These are phyloP conservation scores for Aspergillus amoenus DNA, from an alignment of 2,329 filamentous ascomycete species.

Conservation along the genomic window DNA sequence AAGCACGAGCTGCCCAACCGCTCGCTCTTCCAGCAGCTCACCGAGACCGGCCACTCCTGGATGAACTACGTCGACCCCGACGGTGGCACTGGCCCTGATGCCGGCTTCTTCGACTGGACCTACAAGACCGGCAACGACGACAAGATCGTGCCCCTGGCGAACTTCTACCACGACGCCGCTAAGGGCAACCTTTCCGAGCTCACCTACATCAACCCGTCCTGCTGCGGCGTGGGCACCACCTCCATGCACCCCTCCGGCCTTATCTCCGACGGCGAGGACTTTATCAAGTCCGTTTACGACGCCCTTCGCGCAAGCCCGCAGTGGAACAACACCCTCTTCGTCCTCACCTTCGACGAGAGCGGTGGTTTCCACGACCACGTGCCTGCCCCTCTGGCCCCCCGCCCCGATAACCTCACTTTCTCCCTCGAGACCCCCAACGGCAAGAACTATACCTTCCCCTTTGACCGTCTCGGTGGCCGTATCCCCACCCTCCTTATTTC, in stretches of 20 bases:
- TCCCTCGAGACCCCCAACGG: conserved; percentile 31
- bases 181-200: conserved; percentile 33
- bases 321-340: conserved; percentile 37
- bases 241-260: conserved; percentile 38
- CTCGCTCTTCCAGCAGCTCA: conserved; percentile 43
- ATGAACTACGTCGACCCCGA: conserved; percentile 34
- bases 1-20: conserved; percentile 28
- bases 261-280: conserved; percentile 36
- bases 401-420: conserved; percentile 35
- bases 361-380: conserved; percentile 43
- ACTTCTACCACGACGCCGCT: conserved; percentile 37
- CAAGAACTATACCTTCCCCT: conserved; percentile 27
- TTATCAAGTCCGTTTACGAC: conserved; percentile 40
- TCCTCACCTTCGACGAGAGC: conserved; percentile 41
- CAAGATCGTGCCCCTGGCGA: conserved; percentile 29
- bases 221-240: conserved; percentile 39
- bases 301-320: conserved; percentile 34
- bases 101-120: conserved; percentile 37
- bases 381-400: conserved; percentile 31
- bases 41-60: conserved; percentile 34
- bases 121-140: conserved; percentile 25
- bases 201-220: conserved; percentile 40
- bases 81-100: conserved; percentile 28
- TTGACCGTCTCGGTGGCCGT: conserved; percentile 31
- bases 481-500: conserved; percentile 33